Conservation (phyloP, 2,329 filamentous ascomycete genomes). For the Penicillium sp. region DNA sequence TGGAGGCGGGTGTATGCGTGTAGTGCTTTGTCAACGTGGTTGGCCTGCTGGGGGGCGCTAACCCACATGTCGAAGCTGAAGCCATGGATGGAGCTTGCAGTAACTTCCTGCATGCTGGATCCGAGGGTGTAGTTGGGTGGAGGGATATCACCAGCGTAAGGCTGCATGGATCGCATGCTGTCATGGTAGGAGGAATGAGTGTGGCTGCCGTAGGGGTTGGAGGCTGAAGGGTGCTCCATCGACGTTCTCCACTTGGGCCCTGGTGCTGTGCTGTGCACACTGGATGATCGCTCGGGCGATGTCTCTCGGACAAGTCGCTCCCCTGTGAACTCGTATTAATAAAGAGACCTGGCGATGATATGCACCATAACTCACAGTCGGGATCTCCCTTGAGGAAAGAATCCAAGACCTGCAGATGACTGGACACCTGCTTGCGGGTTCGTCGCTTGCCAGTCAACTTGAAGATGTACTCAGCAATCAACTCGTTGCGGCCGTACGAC, state of each 20-base stretch:
- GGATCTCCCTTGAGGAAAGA: conserved; percentile 56
- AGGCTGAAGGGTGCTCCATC: conserved; percentile 32
- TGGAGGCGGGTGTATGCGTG: conserved; percentile 49
- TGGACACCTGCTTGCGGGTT: conserved; percentile 63
- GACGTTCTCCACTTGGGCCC: conserved; percentile 36
- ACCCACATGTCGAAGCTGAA: conserved; percentile 52
- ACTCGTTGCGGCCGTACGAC: conserved; percentile 61
- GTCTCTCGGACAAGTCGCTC: conserved; percentile 43
- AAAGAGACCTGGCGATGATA: background rate
- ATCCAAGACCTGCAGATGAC: conserved; percentile 65
- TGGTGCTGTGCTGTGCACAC: conserved; percentile 32
- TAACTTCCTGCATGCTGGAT: conserved; percentile 35
- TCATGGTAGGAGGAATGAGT: conserved; percentile 33
- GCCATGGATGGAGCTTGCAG: conserved; percentile 33
- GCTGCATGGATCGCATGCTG: conserved; percentile 32
- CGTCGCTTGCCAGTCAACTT: conserved; percentile 56
- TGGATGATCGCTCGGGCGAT: conserved; percentile 33
- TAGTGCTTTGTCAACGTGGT: conserved; percentile 41
- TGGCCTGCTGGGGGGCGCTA: conserved; percentile 38
- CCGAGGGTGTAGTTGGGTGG: conserved; percentile 37
- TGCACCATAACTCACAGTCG: conserved; percentile 46
- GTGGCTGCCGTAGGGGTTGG: conserved; percentile 33
- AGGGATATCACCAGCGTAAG: conserved; percentile 37
- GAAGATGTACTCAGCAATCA: conserved; percentile 61
- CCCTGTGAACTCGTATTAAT: conserved; percentile 26